Evolutionary conservation across 768 basidiomycete species (phyloP).

Genomic region (Leccinum sublutescens): DNA sequence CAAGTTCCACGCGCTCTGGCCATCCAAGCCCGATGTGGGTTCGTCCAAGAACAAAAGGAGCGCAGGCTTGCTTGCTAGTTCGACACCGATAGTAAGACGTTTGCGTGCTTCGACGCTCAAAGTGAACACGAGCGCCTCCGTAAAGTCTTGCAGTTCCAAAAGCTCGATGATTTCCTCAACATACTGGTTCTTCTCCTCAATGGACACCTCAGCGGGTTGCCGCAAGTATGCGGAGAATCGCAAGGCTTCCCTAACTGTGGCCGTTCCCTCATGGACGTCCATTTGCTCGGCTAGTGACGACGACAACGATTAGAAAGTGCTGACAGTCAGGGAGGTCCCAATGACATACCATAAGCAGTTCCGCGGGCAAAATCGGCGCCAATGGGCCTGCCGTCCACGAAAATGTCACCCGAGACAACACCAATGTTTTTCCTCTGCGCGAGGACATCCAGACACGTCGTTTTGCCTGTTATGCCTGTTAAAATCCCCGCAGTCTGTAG

Average conservation of each 20-base stretch:
- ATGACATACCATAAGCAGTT: slow-evolving; percentile 68
- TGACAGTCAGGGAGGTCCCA: slow-evolving; percentile 16
- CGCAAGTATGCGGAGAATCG: slow-evolving; percentile 84
- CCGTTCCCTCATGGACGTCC: slow-evolving; percentile 81
- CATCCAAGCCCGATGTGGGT: slow-evolving; percentile 57
- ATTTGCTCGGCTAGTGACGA: slow-evolving; percentile 66
- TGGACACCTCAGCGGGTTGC: slow-evolving; percentile 64
- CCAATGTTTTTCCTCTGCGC: slow-evolving; percentile 74
- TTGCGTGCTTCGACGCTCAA: slow-evolving; percentile 73
- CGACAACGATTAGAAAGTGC: slow-evolving; percentile 24
- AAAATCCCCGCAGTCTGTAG: not conserved
- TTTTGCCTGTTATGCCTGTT: slow-evolving; percentile 51
- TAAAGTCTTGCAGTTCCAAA: slow-evolving; percentile 78
- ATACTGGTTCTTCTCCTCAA: slow-evolving; percentile 74
- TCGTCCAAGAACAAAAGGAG: slow-evolving; percentile 36
- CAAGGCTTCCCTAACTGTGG: slow-evolving; percentile 82
- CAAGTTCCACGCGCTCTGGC: slow-evolving; percentile 75
- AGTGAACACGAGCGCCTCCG: slow-evolving; percentile 78
- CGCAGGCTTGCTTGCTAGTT: slow-evolving; percentile 71
- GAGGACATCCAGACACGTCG: slow-evolving; percentile 72
- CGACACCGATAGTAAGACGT: slow-evolving; percentile 88
- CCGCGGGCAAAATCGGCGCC: slow-evolving; percentile 59
- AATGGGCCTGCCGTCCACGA: slow-evolving; percentile 65
- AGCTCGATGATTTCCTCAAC: slow-evolving; percentile 83
- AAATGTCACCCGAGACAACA: slow-evolving; percentile 58